Evolutionary conservation across 768 basidiomycete species (phyloP).

Genomic region (Sutorius australiensis): DNA sequence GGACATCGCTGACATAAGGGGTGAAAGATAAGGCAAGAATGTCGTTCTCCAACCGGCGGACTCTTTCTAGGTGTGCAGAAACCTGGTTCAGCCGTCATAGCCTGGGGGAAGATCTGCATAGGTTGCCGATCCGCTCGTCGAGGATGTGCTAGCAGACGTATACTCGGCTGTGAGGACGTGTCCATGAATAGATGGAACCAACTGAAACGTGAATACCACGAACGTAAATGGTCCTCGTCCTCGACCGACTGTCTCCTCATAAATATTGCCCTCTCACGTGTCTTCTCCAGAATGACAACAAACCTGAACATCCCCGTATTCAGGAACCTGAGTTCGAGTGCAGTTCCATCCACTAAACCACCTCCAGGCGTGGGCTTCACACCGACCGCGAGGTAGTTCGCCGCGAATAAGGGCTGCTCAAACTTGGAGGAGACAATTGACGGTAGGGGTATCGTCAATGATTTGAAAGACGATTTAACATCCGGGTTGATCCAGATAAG

Average conservation of each 20-base stretch:
- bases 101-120: constrained; percentile 29
- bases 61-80: neutral
- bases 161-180: constrained; percentile 24
- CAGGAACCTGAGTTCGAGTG: constrained; percentile 63
- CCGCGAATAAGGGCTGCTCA: constrained; percentile 69
- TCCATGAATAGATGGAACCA: neutral
- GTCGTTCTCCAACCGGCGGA: neutral
- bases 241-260: constrained; percentile 57
- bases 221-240: constrained; percentile 33
- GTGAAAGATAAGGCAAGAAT: neutral
- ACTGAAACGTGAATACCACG: constrained; percentile 11
- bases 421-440: constrained; percentile 67
- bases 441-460: constrained; percentile 54
- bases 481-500: constrained; percentile 55
- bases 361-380: constrained; percentile 65
- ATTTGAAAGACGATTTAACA: constrained; percentile 35
- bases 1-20: neutral
- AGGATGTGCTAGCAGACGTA: constrained; percentile 23
- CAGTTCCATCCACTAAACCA: constrained; percentile 62
- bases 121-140: constrained; percentile 10
- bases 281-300: constrained; percentile 68
- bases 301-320: constrained; percentile 72
- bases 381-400: constrained; percentile 65
- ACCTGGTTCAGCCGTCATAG: constrained; percentile 24
- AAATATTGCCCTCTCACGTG: constrained; percentile 68